Base-by-base conservation (phyloP, 225 moss, liverwort and hornwort species). In the Climacium dendroides region DNA sequence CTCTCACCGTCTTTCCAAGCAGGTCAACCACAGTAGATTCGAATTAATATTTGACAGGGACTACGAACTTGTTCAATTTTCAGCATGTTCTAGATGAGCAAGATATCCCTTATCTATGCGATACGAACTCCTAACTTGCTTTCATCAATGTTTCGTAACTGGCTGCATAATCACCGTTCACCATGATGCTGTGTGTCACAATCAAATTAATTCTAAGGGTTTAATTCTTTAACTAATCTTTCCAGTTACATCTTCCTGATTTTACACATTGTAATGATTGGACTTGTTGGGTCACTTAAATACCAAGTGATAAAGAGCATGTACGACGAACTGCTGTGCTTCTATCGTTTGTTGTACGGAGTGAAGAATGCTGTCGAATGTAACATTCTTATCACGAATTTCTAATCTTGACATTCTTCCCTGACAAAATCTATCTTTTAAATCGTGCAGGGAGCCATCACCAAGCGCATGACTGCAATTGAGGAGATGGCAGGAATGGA, bases 401-500 rank as follows among this genome's bases (percentile, higher is more conserved):
- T 45, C 7, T 59, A 28, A n/a, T 59, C 25, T 83, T 78, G 77
- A 54, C 41, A 23, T 74, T 58, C 30, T 77, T 20, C 25, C 41
- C 45, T 86, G 78, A 65, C 12, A 13, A 50, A 37, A 45, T 67
- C 4, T 66, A 13, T 57, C 48, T 57, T 79, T 19, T 45, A 18
- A 89, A 35, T 23, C 78, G 65, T 88, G 57, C 86, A 96, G 94
- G 96, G 96, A 77, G 96, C 95, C 57, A 96, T 96, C 35, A 95
- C 95, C 47, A 96, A 96, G 74, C 92, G 96, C 28, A 96, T 96
- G 96, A 96, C 96, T 79, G 96, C 96, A 41, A 96, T 96, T 82
- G 96, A 96, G 89, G 95, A 96, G 88, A 94, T 96, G 95, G 96
- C 96, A 30, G 95, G 94, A 74, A 96, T 96, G 96, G 96, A 96